Evolutionary conservation across 1,284 basidiomycete species (phyloP).

Genomic region (Tausonia pullulans): DNA sequence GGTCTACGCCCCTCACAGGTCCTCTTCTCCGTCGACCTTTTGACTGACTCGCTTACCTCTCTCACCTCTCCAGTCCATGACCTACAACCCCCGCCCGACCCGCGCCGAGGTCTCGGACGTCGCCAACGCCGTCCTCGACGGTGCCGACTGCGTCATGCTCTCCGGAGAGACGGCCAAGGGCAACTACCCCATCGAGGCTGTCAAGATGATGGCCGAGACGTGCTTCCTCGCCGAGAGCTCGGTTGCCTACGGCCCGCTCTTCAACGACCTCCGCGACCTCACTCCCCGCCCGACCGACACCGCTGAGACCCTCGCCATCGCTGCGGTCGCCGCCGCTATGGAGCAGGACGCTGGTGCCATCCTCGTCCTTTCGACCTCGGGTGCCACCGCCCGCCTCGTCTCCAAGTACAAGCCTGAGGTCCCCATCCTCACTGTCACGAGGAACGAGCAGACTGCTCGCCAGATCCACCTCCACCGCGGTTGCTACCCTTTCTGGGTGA

Average conservation of each 20-base stretch:
- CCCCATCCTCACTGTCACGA: conserved; percentile 91
- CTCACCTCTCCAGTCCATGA: conserved; percentile 34
- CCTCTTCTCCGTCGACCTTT: conserved; percentile 19
- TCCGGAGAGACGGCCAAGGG: conserved; percentile 97
- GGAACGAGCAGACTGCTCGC: conserved; percentile 88
- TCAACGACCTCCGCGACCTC: conserved; percentile 70
- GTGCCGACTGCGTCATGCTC: conserved; percentile 96
- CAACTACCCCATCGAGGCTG: conserved; percentile 83
- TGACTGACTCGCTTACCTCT: conserved; percentile 10
- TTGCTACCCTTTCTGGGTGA: conserved; percentile 80
- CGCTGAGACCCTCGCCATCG: conserved; percentile 84
- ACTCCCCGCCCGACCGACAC: conserved; percentile 81
- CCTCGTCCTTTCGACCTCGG: conserved; percentile 83
- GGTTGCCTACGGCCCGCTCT: conserved; percentile 75
- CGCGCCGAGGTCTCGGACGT: conserved; percentile 96
- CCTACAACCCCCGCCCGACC: conserved; percentile 86
- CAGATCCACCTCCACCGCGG: conserved; percentile 96
- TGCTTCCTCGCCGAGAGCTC: conserved; percentile 87
- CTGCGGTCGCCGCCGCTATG: conserved; percentile 83
- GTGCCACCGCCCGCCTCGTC: conserved; percentile 89
- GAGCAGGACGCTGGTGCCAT: conserved; percentile 92
- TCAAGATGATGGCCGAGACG: conserved; percentile 98
- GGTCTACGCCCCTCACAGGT: conserved; percentile 23
- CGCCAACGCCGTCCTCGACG: conserved; percentile 93
- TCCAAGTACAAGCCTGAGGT: conserved; percentile 93